Percentiles rank a stretch among this genome's conserved stretches.
Evolutionary conservation across 352 stramenopile genomes (phyloP).

Genomic region (Phytopythium kandeliae): DNA sequence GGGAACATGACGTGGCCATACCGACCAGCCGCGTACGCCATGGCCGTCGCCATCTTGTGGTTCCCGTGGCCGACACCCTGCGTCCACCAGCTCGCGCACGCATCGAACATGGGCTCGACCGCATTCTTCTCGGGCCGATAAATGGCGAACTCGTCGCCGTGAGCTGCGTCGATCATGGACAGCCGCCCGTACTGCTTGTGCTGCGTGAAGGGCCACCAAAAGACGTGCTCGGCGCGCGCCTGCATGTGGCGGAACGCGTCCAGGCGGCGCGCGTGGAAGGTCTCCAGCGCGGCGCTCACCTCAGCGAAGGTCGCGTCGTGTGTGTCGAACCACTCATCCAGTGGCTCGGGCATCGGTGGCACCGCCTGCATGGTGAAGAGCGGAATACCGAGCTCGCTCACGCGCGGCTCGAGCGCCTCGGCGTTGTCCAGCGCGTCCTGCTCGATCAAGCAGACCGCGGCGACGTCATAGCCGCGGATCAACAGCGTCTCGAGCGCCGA

Average conservation of each 20-base stretch:
- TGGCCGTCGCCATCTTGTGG: constrained; percentile 76
- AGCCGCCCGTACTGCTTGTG: constrained; percentile 82
- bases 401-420: constrained; percentile 48
- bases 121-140: constrained; percentile 43
- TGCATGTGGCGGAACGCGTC: constrained; percentile 51
- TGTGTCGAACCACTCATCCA: constrained; percentile 60
- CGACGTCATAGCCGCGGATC: constrained; percentile 89
- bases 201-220: constrained; percentile 94
- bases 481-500: constrained; percentile 91
- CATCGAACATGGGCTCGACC: constrained; percentile 79
- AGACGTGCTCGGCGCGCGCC: constrained; percentile 57
- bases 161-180: constrained; percentile 86
- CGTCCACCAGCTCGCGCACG: constrained; percentile 92
- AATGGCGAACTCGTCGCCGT: constrained; percentile 82
- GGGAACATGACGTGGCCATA: constrained; percentile 94
- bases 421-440: constrained; percentile 67
- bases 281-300: constrained; percentile 39
- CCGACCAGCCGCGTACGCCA: constrained; percentile 85
- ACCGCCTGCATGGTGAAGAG: constrained; percentile 71
- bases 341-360: constrained; percentile 65
- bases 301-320: constrained; percentile 45
- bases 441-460: constrained; percentile 78
- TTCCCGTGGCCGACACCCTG: constrained; percentile 90
- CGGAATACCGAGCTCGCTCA: constrained; percentile 63
- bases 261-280: constrained; percentile 52